phyloP scores from a whole-genome alignment of 2,329 filamentous ascomycete genomes.

The Cordyceps farinosa region DNA sequence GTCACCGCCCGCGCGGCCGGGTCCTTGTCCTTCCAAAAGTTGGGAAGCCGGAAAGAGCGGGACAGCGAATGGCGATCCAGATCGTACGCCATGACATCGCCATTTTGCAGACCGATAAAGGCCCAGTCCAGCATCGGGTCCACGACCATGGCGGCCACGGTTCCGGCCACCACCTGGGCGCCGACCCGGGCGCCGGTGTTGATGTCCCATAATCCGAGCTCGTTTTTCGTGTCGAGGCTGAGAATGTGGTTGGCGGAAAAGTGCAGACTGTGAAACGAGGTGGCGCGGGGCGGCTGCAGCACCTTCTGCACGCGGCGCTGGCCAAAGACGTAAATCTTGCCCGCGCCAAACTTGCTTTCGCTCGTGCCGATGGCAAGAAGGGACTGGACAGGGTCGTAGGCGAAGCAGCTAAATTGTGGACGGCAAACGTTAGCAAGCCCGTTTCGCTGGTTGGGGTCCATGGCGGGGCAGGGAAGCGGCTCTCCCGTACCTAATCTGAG shows the following conservation, averaged over 20 bases:
- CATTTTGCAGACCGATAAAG: conserved; percentile 76
- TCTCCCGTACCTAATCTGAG: conserved; percentile 57
- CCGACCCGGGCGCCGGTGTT: conserved; percentile 63
- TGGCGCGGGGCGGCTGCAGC: conserved; percentile 65
- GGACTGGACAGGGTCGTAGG: conserved; percentile 92
- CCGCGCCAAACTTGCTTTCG: conserved; percentile 79
- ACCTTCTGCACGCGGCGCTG: conserved; percentile 74
- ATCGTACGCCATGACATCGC: conserved; percentile 90
- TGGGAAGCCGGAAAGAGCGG: conserved; percentile 75
- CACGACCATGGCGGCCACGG: conserved; percentile 69
- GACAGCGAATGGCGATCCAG: conserved; percentile 72
- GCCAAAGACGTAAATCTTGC: conserved; percentile 86
- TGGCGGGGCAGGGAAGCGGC: not conserved
- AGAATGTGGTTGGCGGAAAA: conserved; percentile 86
- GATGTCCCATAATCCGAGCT: conserved; percentile 79
- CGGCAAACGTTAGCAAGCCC: conserved; percentile 23
- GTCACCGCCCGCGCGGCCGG: conserved; percentile 57
- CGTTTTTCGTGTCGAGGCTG: conserved; percentile 80
- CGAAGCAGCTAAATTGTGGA: conserved; percentile 60
- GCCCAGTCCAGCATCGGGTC: conserved; percentile 94
- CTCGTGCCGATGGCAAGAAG: conserved; percentile 88
- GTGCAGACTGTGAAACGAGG: conserved; percentile 72
- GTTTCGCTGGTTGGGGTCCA: conserved; percentile 18
- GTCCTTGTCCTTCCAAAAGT: conserved; percentile 76
- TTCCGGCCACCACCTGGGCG: conserved; percentile 71